Base-by-base conservation (phyloP, 179 eudicot genomes). In the Vitellaria paradoxa region DNA sequence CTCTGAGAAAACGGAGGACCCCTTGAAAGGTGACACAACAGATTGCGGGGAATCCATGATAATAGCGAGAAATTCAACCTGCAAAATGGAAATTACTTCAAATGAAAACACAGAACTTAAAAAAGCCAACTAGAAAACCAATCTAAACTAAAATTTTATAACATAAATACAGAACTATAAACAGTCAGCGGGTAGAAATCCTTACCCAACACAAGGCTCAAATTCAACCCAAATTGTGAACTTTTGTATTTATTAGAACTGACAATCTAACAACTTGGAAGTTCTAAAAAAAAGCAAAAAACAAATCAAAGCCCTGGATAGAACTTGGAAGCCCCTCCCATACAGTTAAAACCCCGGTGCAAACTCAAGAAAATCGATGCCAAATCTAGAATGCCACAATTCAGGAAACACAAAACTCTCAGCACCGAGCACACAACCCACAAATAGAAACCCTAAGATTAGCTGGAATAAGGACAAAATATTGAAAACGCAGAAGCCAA, bases 41-140 rank as follows among this genome's bases (percentile, higher is more conserved):
- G 97, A 92, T 73, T 91, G 96, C 73, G 96, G 98, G 75, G 98
- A 94, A 78, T 94, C 92, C 98, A 94, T 94, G 75, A 37, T 76
- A 18, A 49, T 23, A 61, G 62, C 63, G 63, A 53, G 63, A 53
- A 63, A 53, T 63, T 53, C 75, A 60, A 81, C 86, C 96, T 91
- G 91, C 45, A 84, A 82, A 12, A 77, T 60, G 0, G 17, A 73
- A 42, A n/a, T 57, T 59, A 26, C 49, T 26, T 50, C n/a, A 73
- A 37, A 67, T 18, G 26, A 66, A 46, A 59, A 30, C 69, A 77
- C 55, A 50, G 24, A 61, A 37, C 55, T 24, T 7, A 17, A 72
- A 65, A 6, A 7, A n/a, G 67, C 60, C 17, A 46, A 65, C 8
- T 21, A n/a, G 13, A 2, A 20, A 20, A 12, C 30, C 26, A 52